Conservation (phyloP, 2,329 filamentous ascomycete genomes). For the Ceratocystis cacaofunesta region DNA sequence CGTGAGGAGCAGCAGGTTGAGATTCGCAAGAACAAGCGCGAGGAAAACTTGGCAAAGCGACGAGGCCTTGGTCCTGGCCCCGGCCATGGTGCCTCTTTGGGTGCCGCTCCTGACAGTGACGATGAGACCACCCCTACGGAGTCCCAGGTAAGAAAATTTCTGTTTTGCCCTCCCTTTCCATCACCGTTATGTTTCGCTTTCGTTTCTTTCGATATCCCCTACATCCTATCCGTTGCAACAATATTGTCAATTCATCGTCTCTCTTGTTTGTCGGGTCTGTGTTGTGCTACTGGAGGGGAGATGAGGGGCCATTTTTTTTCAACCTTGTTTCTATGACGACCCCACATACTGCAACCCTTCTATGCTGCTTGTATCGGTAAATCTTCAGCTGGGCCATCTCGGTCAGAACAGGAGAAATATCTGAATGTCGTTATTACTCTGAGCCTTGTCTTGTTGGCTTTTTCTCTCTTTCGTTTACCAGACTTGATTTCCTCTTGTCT, state of each 20-base stretch:
- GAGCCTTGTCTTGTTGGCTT: not conserved
- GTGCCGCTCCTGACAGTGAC: conserved; percentile 87
- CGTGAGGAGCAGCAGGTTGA: conserved; percentile 99
- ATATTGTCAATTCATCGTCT: not conserved
- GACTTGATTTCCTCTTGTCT: not conserved
- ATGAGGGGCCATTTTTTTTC: conserved; percentile 15
- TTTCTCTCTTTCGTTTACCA: not conserved
- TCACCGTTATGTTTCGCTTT: conserved; percentile 15
- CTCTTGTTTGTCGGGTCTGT: not conserved
- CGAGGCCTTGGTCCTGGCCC: conserved; percentile 79
- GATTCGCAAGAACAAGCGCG: conserved; percentile 95
- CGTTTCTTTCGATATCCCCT: conserved; percentile 9
- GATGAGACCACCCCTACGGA: conserved; percentile 92
- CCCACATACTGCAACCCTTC: conserved; percentile 4
- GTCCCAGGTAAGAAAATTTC: conserved; percentile 61
- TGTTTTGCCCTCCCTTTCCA: not conserved
- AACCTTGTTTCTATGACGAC: conserved; percentile 17
- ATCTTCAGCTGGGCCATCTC: not conserved
- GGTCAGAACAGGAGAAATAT: not conserved
- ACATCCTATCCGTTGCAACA: not conserved
- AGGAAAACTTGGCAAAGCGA: conserved; percentile 97
- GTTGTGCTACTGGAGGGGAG: conserved; percentile 5
- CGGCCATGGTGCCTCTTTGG: conserved; percentile 66
- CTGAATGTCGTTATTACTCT: not conserved
- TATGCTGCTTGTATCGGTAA: not conserved